phyloP scores from a whole-genome alignment of 495 filamentous ascomycete genomes.

The Amorphotheca resinae region DNA sequence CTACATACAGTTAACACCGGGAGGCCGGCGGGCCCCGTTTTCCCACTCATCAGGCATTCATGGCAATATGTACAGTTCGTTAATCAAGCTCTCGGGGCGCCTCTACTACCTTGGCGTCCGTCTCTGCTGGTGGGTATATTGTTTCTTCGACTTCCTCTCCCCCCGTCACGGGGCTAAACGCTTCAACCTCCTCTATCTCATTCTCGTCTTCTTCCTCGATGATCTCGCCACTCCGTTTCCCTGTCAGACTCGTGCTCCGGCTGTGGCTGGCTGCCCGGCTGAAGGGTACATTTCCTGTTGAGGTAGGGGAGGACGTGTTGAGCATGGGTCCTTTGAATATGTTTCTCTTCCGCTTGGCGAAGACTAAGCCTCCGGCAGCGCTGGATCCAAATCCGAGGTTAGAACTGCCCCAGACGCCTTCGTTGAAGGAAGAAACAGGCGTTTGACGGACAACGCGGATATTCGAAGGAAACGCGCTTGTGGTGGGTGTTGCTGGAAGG shows the following conservation, averaged over 20 bases:
- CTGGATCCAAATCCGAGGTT: conserved; percentile 14
- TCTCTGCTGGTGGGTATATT: conserved; percentile 9
- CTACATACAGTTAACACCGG: too few species aligned
- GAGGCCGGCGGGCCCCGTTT: too few species aligned
- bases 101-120: conserved; percentile 1
- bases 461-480: conserved; percentile 68
- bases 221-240: conserved; percentile 50
- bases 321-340: conserved; percentile 81
- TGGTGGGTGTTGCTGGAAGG: conserved; percentile 79
- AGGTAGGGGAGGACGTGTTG: conserved; percentile 39
- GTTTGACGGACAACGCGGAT: conserved; percentile 67
- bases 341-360: conserved; percentile 80
- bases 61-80: too few species aligned
- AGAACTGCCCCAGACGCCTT: conserved; percentile 28
- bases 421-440: conserved; percentile 38
- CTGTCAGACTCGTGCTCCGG: conserved; percentile 40
- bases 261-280: conserved; percentile 32
- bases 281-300: conserved; percentile 17
- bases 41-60: too few species aligned
- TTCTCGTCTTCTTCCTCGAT: conserved; percentile 83
- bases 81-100: neutral
- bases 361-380: conserved; percentile 53
- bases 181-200: conserved; percentile 43
- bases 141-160: conserved; percentile 2
- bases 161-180: conserved; percentile 17